phyloP scores from a whole-genome alignment of 163 green algal genomes.

The Scenedesmus sp. region DNA sequence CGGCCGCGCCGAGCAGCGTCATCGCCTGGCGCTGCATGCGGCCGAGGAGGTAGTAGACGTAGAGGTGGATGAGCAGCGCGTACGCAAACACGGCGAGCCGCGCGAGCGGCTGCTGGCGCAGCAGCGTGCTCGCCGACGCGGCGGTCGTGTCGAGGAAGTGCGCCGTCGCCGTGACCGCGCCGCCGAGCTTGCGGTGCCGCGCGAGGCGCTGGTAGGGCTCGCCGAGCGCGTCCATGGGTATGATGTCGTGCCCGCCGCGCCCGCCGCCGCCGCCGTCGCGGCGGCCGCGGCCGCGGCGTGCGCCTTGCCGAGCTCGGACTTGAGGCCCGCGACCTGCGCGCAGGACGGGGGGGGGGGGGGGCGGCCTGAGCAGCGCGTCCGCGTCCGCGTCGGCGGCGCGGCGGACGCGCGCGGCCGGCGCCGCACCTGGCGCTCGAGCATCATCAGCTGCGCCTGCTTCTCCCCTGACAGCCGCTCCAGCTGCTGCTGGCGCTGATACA shows the following conservation, averaged over 20 bases:
- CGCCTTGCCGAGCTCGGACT: conserved; percentile 17
- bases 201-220: conserved; percentile 75
- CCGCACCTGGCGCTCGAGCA: conserved; percentile 67
- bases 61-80: conserved; percentile 76
- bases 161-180: conserved; percentile 72
- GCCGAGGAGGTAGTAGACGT: conserved; percentile 79
- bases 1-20: conserved; percentile 21
- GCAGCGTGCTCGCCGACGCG: conserved; percentile 61
- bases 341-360: neutral
- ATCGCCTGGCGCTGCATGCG: conserved; percentile 62
- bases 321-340: conserved; percentile 3
- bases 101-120: conserved; percentile 79
- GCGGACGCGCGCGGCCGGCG: no score
- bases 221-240: conserved; percentile 80
- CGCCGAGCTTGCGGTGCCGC: conserved; percentile 65
- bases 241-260: conserved; percentile 57
- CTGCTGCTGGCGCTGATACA: conserved; percentile 80
- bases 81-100: conserved; percentile 79
- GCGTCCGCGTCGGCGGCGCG: no score
- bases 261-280: conserved; percentile 1
- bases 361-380: no score
- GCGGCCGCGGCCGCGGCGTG: conserved; percentile 41
- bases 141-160: conserved; percentile 73
- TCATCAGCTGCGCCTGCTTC: conserved; percentile 66
- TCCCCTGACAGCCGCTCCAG: conserved; percentile 74